phyloP scores from a whole-genome alignment of 768 basidiomycete species.

The Hygrophoropsis aurantiaca region DNA sequence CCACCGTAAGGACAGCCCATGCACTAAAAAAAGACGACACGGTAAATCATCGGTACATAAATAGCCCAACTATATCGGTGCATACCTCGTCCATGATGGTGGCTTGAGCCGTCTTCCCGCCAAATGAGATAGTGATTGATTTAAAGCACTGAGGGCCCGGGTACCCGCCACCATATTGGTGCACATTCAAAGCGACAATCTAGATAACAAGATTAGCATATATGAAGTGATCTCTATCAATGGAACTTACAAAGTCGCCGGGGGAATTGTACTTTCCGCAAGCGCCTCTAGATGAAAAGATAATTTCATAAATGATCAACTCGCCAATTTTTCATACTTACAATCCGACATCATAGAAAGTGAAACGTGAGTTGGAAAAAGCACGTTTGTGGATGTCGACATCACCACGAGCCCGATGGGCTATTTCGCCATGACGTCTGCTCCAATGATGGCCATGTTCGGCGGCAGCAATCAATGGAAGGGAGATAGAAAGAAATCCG shows the following conservation, averaged over 20 bases:
- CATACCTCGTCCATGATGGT: conserved; percentile 62
- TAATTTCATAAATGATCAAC: conserved; percentile 8
- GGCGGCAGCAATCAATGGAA: conserved; percentile 35
- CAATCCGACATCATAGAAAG: conserved; percentile 59
- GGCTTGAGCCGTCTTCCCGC: conserved; percentile 59
- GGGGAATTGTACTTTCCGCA: conserved; percentile 44
- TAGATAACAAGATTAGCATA: conserved; percentile 17
- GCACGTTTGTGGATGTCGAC: conserved; percentile 40
- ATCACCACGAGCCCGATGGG: conserved; percentile 44
- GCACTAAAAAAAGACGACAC: conserved; percentile 43
- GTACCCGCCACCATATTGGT: conserved; percentile 59
- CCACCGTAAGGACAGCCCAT: conserved; percentile 63
- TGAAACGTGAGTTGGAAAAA: conserved; percentile 41
- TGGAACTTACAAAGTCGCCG: conserved; percentile 44
- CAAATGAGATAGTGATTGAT: conserved; percentile 57
- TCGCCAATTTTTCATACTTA: conserved; percentile 22
- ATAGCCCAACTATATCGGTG: not conserved
- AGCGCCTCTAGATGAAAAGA: conserved; percentile 44
- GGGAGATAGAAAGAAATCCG: conserved; percentile 32
- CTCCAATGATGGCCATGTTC: conserved; percentile 24
- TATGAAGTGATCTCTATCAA: not conserved
- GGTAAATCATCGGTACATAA: conserved; percentile 2
- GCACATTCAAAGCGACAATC: conserved; percentile 54
- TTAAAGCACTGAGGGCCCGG: conserved; percentile 67
- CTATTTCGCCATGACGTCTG: conserved; percentile 48